A percentile compares a stretch with the other conserved stretches of the same genome.
These are phyloP conservation scores for Beta lomatogona DNA, from an alignment of 179 eudicot genomes.

Conservation along the genomic window DNA sequence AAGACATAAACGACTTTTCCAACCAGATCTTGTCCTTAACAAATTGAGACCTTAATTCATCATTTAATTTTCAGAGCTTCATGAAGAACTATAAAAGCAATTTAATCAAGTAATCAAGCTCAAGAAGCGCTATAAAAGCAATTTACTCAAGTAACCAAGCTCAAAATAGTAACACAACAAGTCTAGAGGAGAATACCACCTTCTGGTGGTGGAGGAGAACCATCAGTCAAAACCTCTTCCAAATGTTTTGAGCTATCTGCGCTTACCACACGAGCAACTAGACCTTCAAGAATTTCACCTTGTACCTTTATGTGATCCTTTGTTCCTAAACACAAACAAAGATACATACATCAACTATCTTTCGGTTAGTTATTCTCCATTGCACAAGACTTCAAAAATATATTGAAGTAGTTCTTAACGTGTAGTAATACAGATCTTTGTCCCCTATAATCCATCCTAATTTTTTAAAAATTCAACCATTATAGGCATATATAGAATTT, in stretches of 20 bases:
- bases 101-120: no score
- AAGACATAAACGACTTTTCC: no score
- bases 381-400: neutral
- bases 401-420: no score
- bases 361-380: neutral
- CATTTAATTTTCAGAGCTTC: no score
- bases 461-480: no score
- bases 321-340: constrained; percentile 53
- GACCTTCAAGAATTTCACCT: constrained; percentile 98
- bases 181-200: constrained; percentile 49
- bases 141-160: no score
- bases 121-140: no score
- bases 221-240: constrained; percentile 73
- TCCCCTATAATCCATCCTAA: no score
- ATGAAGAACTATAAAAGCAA: no score
- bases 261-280: constrained; percentile 94
- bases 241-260: constrained; percentile 73
- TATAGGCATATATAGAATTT: no score
- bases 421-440: no score
- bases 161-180: neutral
- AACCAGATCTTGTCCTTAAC: neutral
- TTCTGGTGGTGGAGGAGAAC: constrained; percentile 50
- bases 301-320: constrained; percentile 78
- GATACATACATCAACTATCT: neutral
- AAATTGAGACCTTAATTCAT: no score